These are phyloP conservation scores for Apiospora marii DNA, from an alignment of 2,329 filamentous ascomycete species.

Conservation along the genomic window DNA sequence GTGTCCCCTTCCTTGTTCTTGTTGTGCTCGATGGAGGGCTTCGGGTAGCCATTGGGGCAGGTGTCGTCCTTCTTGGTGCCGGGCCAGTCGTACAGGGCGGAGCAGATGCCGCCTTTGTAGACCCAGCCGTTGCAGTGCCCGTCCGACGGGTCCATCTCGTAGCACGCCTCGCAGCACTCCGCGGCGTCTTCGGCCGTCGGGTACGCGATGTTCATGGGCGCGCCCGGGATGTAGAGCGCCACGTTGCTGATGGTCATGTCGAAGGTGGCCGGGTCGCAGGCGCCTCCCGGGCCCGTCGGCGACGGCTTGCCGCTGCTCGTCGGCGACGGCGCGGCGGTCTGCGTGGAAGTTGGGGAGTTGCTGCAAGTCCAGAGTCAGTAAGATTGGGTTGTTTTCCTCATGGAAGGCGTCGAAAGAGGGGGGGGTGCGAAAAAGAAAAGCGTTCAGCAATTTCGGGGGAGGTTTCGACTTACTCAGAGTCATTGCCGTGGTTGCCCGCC, in stretches of 20 bases:
- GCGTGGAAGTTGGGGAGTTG: neutral
- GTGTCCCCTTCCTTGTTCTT: neutral
- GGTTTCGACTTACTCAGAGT: neutral
- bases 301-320: neutral
- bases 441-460: neutral
- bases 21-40: neutral
- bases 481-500: neutral
- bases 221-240: neutral
- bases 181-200: neutral
- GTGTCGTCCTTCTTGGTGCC: neutral
- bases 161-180: conserved; percentile 4
- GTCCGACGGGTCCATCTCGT: neutral
- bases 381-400: neutral
- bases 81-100: conserved; percentile 7
- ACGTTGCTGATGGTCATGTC: neutral
- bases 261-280: neutral
- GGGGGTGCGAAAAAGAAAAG: neutral
- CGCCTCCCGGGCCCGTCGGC: neutral
- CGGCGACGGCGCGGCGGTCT: neutral
- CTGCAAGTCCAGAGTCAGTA: neutral
- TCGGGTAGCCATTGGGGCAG: conserved; percentile 20
- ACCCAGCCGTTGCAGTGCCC: conserved; percentile 21
- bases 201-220: neutral
- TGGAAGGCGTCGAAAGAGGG: neutral
- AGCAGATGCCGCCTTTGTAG: neutral